A percentile compares a stretch with the other conserved stretches of the same genome.
These are phyloP conservation scores for Aspergillus panamensis DNA, from an alignment of 495 filamentous ascomycete genomes.

Conservation along the genomic window DNA sequence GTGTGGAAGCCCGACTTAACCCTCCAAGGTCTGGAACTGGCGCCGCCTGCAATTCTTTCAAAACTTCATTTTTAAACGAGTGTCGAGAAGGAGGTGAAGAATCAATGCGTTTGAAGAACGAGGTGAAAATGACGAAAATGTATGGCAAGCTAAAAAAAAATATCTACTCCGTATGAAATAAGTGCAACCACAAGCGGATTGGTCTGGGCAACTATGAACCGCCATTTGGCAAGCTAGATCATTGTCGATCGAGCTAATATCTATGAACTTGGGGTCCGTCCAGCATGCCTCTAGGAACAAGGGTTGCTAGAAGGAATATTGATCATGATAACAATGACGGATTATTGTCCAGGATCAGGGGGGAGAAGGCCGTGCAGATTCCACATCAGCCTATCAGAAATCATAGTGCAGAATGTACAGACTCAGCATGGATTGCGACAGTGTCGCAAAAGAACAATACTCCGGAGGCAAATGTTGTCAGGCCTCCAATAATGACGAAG, in stretches of 20 bases:
- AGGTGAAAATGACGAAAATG: background rate
- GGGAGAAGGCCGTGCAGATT: background rate
- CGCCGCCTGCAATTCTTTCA: background rate
- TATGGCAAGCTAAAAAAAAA: background rate
- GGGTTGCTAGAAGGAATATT: background rate
- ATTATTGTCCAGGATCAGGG: background rate
- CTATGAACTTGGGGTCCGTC: background rate
- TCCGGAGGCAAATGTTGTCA: background rate
- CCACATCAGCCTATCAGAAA: background rate
- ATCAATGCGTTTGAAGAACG: background rate
- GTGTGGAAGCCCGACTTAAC: background rate
- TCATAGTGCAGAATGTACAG: background rate
- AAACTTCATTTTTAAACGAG: background rate
- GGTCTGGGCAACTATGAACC: background rate
- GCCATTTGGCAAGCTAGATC: slow-evolving; percentile 6
- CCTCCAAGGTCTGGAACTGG: background rate
- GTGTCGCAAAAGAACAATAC: background rate
- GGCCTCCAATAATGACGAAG: background rate
- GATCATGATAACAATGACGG: background rate
- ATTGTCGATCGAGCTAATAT: background rate
- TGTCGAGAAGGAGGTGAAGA: background rate
- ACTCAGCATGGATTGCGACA: background rate
- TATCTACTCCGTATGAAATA: background rate
- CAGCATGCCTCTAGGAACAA: background rate
- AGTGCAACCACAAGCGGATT: background rate